Percentiles rank a stretch among this genome's conserved stretches.
Evolutionary conservation across 31 red algal species (phyloP).

Genomic region (Odonthalia washingtoniensis): DNA sequence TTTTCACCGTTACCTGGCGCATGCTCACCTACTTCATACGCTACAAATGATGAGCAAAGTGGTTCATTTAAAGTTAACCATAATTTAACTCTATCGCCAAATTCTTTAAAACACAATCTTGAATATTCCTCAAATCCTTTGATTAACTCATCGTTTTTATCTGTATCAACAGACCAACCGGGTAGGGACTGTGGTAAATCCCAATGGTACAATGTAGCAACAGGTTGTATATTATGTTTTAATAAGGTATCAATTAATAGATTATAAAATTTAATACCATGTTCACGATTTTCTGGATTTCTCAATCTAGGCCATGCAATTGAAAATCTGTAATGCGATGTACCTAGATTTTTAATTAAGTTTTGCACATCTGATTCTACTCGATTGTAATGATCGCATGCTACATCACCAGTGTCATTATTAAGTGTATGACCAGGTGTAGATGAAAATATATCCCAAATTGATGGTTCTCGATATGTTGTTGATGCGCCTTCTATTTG

Average conservation of each 20-base stretch:
- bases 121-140: conserved; percentile 63
- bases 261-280: conserved; percentile 70
- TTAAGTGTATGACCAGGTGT: conserved; percentile 41
- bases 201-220: conserved; percentile 78
- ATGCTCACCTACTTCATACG: conserved; percentile 69
- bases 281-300: conserved; percentile 1
- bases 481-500: conserved; percentile 68
- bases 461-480: conserved; percentile 47
- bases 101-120: conserved; percentile 55
- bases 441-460: conserved; percentile 74
- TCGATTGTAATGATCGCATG: conserved; percentile 78
- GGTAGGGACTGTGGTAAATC: conserved; percentile 59
- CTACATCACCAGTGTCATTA: conserved; percentile 51
- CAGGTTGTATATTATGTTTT: conserved; percentile 53
- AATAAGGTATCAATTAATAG: conserved; percentile 64
- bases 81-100: conserved; percentile 69
- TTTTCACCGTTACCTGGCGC: conserved; percentile 61
- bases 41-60: conserved; percentile 57
- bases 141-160: conserved; percentile 42
- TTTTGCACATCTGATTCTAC: conserved; percentile 64
- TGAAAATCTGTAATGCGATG: conserved; percentile 73
- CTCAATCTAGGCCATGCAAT: conserved; percentile 75
- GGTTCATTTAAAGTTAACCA: conserved; percentile 85
- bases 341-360: conserved; percentile 52
- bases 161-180: not conserved